These are phyloP conservation scores for Stachybotrys echinatus DNA, from an alignment of 2,329 filamentous ascomycete genomes.

Conservation along the genomic window DNA sequence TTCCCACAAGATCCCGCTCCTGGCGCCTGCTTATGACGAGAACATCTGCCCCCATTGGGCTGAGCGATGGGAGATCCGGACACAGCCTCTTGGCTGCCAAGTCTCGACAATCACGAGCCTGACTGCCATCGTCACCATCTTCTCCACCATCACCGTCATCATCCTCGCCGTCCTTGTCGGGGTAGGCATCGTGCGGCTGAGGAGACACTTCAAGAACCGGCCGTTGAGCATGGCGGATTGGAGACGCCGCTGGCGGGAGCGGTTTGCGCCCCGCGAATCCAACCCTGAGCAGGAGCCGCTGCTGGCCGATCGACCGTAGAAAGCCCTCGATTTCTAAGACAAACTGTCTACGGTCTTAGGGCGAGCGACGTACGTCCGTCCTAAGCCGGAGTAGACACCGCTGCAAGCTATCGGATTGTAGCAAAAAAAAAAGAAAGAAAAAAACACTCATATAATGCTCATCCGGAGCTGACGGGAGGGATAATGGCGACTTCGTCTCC, in stretches of 20 bases:
- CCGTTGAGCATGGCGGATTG: conserved; percentile 12
- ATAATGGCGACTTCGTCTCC: conserved; percentile 86
- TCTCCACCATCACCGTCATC: conserved; percentile 20
- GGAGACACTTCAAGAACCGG: conserved; percentile 12
- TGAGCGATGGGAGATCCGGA: conserved; percentile 32
- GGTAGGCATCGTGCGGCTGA: conserved; percentile 12
- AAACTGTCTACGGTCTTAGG: too few relatives aligned
- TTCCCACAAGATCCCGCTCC: conserved; percentile 33
- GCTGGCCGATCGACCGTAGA: conserved; percentile 10
- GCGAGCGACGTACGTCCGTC: too few relatives aligned
- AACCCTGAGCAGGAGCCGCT: conserved; percentile 25
- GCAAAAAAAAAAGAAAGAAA: background rate
- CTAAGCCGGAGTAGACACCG: too few relatives aligned
- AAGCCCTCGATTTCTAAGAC: too few relatives aligned
- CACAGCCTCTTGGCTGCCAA: conserved; percentile 27
- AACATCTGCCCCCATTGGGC: conserved; percentile 47
- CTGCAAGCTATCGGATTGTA: too few relatives aligned
- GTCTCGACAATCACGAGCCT: conserved; percentile 29
- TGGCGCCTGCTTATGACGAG: conserved; percentile 45
- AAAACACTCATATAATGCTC: too few relatives aligned
- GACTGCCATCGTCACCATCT: conserved; percentile 18
- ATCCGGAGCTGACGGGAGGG: conserved; percentile 83
- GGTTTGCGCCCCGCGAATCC: conserved; percentile 1
- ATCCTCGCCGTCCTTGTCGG: conserved; percentile 16
- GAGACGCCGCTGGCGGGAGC: conserved; percentile 9